Evolutionary conservation across 2,329 filamentous ascomycete species (phyloP), one percentile per base, ranked within the genome.

Genomic region (Byssothecium circinans): DNA sequence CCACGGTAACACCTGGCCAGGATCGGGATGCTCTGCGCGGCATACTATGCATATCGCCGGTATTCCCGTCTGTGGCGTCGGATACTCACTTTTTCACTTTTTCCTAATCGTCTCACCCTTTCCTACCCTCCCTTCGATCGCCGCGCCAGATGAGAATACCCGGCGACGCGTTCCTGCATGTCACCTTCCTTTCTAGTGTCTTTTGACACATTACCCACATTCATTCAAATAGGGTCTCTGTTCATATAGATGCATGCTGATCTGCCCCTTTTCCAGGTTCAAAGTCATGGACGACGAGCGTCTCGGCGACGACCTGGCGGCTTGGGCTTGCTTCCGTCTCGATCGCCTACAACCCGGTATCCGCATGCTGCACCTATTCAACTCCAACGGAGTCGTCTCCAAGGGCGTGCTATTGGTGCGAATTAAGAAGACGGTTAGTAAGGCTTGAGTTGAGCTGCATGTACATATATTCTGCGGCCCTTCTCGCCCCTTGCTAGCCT

Each of bases 251-350:
- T n/a, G 19, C 17, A 42, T 42, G 20, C 46, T 39, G 15, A 50
- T 49, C n/a, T 43, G 12, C 4, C 5, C 6, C 8, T 32, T 35
- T 30, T 38, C 12, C 15, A 85, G 83, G 57, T 89, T 97, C 76
- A 90, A 95, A 60, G 79, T 97, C 57, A 87, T 91, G 70, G 89
- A 97, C 67, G 87, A 95, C 58, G 87, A 92, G 69, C 82, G 91
- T 56, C 84, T 86, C 3, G 57, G 57, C 30, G 91, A 97, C 62
- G 81, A 87, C 49, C 71, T 96, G 47, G 86, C 90, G 10, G 90
- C 87, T 2, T 97, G 94, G 94, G 85, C 88, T 1, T 96, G 91
- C 64, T 85, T 95, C 58, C 81, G 91, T 32, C 81, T 97, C 18
- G 91, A 96, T 71, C 81, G 91, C 7, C 70, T 96, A 49, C 83